Evolutionary conservation across 805 yeast genomes (phyloP), one percentile per base, ranked within the genome.

Genomic region (Myxozyma geophila): DNA sequence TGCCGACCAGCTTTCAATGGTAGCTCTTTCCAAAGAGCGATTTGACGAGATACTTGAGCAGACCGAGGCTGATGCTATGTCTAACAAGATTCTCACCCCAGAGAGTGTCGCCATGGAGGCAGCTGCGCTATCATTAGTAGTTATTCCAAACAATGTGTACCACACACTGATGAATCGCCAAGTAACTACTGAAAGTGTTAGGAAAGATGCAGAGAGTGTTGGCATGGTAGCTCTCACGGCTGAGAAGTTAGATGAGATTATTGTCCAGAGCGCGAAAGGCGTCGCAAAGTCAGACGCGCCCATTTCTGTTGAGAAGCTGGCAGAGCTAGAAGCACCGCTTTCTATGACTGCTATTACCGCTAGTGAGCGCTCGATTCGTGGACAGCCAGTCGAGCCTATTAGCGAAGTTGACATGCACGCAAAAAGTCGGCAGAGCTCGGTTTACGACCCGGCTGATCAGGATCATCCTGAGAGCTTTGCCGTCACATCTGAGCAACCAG

Each of bases 11-110:
- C 35, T 58, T 49, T 58, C 66, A 21, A 37, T 63, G 63, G 64
- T 68, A 13, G 54, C 73, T 9, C 62, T 76, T 10, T 56, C 73
- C 2, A 53, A 68, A 39, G 69, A 66, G 19, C 72, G 70, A 33
- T 70, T 69, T 47, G 55, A 59, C 33, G 58, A 53, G 13, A 59
- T 74, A 5, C 7, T 53, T 48, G 57, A 56, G 47, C 57, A 53
- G 48, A 53, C 57, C 15, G 57, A 53, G 23, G 57, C 57, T 13
- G 57, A 53, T 23, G 28, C 57, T 8, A 28, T 53, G 40, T 53
- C 57, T 12, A 53, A 40, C 57, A 53, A 53, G 35, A 53, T 53
- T 23, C 36, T 53, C 12, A 55, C 59, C 7, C 47, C 52, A 8
- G 59, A 54, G 44, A 44, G 43, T 33, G 51, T 60, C 17, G 59